Conservation (phyloP, 257 asterid genomes). For the Solanum piurae region DNA sequence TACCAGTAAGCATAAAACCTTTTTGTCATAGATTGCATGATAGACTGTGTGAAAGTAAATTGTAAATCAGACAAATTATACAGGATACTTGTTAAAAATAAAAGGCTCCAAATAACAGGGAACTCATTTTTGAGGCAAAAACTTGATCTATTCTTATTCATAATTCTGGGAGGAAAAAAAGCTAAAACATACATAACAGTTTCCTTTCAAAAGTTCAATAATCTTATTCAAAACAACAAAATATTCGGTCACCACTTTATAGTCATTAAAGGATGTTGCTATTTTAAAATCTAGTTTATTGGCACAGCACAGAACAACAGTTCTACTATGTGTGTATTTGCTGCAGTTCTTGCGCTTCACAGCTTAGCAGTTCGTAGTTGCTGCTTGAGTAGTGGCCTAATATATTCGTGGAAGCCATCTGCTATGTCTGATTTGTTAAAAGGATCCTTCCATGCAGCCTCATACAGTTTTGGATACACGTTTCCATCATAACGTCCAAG, state of each 20-base stretch:
- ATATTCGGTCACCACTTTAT: background rate
- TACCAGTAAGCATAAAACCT: background rate
- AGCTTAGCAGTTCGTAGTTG: slow-evolving; percentile 55
- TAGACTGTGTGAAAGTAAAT: background rate
- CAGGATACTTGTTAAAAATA: background rate
- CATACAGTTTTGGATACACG: slow-evolving; percentile 87
- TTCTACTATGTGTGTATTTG: background rate
- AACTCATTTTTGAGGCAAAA: background rate
- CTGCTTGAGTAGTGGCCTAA: slow-evolving; percentile 76
- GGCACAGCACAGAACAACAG: background rate
- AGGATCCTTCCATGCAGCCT: slow-evolving; percentile 95
- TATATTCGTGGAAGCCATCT: slow-evolving; percentile 75
- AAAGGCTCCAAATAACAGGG: background rate
- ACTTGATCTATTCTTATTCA: background rate
- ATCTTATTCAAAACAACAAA: background rate
- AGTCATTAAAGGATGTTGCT: background rate
- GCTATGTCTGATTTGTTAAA: slow-evolving; percentile 57
- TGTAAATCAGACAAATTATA: background rate
- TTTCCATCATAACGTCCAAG: slow-evolving; percentile 92
- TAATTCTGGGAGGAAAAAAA: background rate
- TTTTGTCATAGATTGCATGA: background rate
- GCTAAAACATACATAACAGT: background rate
- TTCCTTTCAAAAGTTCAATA: background rate
- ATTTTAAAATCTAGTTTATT: background rate
- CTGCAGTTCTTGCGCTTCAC: background rate